These are phyloP conservation scores for Podila clonocystis DNA, from an alignment of 192 early-diverging fungal genomes.

Conservation along the genomic window DNA sequence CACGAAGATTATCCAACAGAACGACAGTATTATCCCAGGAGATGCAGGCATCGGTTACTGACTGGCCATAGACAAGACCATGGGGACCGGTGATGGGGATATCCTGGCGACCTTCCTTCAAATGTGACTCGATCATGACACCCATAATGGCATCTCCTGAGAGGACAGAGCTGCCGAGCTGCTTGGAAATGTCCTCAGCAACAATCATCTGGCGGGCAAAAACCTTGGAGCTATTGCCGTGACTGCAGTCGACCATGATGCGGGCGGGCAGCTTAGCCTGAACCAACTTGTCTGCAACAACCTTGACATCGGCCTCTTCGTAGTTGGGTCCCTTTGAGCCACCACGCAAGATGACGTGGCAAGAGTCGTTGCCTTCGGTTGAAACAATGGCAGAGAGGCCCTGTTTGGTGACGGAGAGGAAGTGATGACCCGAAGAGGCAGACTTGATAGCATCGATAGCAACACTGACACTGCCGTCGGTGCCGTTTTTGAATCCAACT, in stretches of 20 bases:
- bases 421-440: conserved; percentile 77
- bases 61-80: conserved; percentile 86
- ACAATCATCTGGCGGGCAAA: conserved; percentile 88
- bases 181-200: conserved; percentile 63
- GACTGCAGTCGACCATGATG: conserved; percentile 96
- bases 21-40: conserved; percentile 89
- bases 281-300: conserved; percentile 63
- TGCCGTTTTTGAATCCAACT: conserved; percentile 90
- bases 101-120: conserved; percentile 88
- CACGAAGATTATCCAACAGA: conserved; percentile 76
- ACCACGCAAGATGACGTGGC: conserved; percentile 96
- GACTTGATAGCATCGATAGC: conserved; percentile 96
- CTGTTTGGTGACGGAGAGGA: conserved; percentile 90
- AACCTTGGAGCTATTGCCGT: conserved; percentile 94
- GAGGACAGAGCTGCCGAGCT: conserved; percentile 67
- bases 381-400: conserved; percentile 84
- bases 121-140: conserved; percentile 96
- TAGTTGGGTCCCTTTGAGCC: conserved; percentile 91
- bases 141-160: conserved; percentile 85
- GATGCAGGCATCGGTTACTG: conserved; percentile 94
- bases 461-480: conserved; percentile 81
- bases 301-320: conserved; percentile 73
- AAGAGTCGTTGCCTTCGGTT: conserved; percentile 89
- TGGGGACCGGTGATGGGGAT: conserved; percentile 80
- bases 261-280: conserved; percentile 67